A percentile compares a stretch with the other conserved stretches of the same genome.
Evolutionary conservation across 2,329 filamentous ascomycete species (phyloP).

Genomic region (Teratosphaeria zuluensis): DNA sequence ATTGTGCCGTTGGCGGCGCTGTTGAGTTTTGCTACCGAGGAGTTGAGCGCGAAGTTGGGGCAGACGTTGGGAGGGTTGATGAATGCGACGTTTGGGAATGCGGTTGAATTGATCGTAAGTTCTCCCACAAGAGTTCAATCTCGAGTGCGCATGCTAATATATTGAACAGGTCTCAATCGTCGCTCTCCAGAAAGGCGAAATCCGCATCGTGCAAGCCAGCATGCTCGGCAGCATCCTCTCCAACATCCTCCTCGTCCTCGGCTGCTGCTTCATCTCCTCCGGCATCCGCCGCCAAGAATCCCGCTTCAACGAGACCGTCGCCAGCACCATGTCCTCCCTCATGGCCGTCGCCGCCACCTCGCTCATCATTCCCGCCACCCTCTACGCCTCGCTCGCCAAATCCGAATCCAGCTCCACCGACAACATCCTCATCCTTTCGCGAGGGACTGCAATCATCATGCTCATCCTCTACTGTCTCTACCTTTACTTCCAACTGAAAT

Average conservation of each 20-base stretch:
- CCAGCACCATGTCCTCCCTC: conserved; percentile 61
- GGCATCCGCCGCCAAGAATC: conserved; percentile 36
- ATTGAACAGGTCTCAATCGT: conserved; percentile 71
- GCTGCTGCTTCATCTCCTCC: conserved; percentile 44
- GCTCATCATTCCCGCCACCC: conserved; percentile 44
- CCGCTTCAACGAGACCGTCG: conserved; percentile 62
- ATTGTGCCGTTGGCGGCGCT: conserved; percentile 68
- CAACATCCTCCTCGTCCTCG: conserved; percentile 70
- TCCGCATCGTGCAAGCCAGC: conserved; percentile 92
- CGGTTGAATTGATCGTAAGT: conserved; percentile 61
- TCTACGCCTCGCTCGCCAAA: conserved; percentile 37
- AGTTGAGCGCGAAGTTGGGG: conserved; percentile 62
- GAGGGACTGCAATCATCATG: conserved; percentile 45
- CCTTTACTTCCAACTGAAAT: conserved; percentile 46
- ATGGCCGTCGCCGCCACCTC: conserved; percentile 48
- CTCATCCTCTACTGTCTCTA: conserved; percentile 45
- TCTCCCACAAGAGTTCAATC: not conserved
- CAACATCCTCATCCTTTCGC: conserved; percentile 41
- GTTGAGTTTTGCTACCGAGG: conserved; percentile 68
- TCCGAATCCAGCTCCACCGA: conserved; percentile 32
- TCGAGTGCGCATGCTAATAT: not conserved
- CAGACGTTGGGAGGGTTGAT: conserved; percentile 64
- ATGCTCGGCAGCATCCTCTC: conserved; percentile 96
- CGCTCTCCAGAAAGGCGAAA: conserved; percentile 73
- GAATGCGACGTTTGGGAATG: conserved; percentile 72